phyloP scores from a whole-genome alignment of 768 basidiomycete species.

The Kwoniella mangroviensis region DNA sequence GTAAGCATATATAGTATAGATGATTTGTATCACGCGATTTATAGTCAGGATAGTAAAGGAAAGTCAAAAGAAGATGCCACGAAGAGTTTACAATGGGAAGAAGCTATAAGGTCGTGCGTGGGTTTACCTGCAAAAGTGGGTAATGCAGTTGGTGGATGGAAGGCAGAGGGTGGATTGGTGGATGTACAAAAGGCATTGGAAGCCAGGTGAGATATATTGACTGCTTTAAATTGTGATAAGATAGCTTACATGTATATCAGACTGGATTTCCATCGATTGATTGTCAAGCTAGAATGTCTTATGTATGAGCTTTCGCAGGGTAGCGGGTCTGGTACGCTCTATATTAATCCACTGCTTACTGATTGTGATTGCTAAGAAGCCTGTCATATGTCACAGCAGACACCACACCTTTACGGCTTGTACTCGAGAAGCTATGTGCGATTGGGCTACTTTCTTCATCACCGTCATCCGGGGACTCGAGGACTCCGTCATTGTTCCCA shows the following conservation, averaged over 20 bases:
- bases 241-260: constrained; percentile 31
- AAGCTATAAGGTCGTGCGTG: constrained; percentile 69
- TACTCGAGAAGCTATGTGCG: constrained; percentile 59
- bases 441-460: constrained; percentile 37
- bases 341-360: background rate
- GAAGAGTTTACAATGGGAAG: constrained; percentile 68
- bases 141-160: constrained; percentile 66
- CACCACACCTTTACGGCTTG: constrained; percentile 19
- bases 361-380: background rate
- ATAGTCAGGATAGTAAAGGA: constrained; percentile 41
- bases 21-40: constrained; percentile 66
- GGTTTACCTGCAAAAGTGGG: constrained; percentile 77
- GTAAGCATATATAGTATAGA: constrained; percentile 71
- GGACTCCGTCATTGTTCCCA: constrained; percentile 64
- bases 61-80: constrained; percentile 25
- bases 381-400: constrained; percentile 2
- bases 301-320: constrained; percentile 47
- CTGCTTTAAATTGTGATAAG: background rate
- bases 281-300: constrained; percentile 37
- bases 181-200: constrained; percentile 63
- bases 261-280: constrained; percentile 34
- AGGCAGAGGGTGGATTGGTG: constrained; percentile 53
- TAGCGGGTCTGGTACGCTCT: constrained; percentile 14
- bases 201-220: constrained; percentile 37
- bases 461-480: constrained; percentile 14